Percentiles rank a stretch among this genome's conserved stretches.
Conservation (phyloP, 495 filamentous ascomycete species). For the Xylaria curta region DNA sequence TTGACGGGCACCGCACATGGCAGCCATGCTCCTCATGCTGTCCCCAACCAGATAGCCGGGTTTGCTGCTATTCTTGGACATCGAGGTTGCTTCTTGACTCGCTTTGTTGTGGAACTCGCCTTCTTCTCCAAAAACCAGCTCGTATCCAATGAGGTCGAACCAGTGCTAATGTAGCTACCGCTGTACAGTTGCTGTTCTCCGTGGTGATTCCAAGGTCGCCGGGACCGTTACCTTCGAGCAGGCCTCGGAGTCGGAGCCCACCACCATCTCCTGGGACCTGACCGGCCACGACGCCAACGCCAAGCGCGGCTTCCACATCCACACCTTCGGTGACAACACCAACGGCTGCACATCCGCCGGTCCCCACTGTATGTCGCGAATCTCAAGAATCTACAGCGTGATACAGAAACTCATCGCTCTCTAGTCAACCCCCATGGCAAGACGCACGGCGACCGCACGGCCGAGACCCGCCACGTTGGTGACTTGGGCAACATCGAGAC, state of each 20-base stretch:
- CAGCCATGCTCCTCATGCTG: slow-evolving; percentile 16
- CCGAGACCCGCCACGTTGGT: slow-evolving; percentile 89
- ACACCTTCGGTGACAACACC: slow-evolving; percentile 99
- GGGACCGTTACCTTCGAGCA: slow-evolving; percentile 97
- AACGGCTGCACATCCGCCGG: slow-evolving; percentile 98
- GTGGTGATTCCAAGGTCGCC: slow-evolving; percentile 91
- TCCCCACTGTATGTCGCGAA: slow-evolving; percentile 79
- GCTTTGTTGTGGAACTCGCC: slow-evolving; percentile 21
- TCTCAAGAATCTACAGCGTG: background rate
- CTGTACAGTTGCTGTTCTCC: slow-evolving; percentile 84
- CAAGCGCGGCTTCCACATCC: slow-evolving; percentile 95
- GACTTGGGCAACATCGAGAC: slow-evolving; percentile 97
- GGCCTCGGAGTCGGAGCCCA: slow-evolving; percentile 75
- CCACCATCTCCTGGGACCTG: slow-evolving; percentile 91
- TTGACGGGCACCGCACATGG: slow-evolving; percentile 22
- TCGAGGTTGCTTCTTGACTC: slow-evolving; percentile 29
- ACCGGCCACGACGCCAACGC: slow-evolving; percentile 91
- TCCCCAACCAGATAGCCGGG: slow-evolving; percentile 13
- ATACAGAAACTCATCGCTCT: slow-evolving; percentile 17
- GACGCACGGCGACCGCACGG: slow-evolving; percentile 85
- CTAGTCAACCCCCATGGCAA: slow-evolving; percentile 93
- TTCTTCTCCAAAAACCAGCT: background rate
- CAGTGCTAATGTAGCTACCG: slow-evolving; percentile 38
- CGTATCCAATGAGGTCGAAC: slow-evolving; percentile 20
- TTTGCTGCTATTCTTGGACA: slow-evolving; percentile 21